Evolutionary conservation across 2,329 filamentous ascomycete genomes (phyloP).

Genomic region (Xylariaceae sp.): DNA sequence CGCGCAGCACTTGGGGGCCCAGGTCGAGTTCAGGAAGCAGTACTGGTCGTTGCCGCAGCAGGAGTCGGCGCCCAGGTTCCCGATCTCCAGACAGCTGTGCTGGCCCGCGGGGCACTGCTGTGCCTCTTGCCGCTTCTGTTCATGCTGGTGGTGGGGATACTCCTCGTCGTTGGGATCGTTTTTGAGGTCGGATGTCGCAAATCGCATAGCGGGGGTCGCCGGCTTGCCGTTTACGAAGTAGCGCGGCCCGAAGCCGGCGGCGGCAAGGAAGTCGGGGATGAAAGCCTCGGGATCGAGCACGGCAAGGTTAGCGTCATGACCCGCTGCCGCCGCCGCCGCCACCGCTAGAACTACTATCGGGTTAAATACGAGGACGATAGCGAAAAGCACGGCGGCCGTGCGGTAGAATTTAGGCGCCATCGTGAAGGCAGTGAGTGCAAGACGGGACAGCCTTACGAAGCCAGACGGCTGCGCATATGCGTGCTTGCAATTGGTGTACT

Average conservation of each 20-base stretch:
- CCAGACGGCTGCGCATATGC: slow-evolving; percentile 8
- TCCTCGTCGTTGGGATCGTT: not conserved
- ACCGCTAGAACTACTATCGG: not conserved
- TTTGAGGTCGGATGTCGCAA: not conserved
- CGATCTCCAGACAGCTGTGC: slow-evolving; percentile 30
- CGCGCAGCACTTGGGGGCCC: slow-evolving; percentile 27
- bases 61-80: slow-evolving; percentile 1
- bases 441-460: slow-evolving; percentile 6
- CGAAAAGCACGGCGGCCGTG: not conserved
- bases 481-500: not conserved
- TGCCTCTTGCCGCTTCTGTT: slow-evolving; percentile 16
- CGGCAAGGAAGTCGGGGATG: slow-evolving; percentile 3
- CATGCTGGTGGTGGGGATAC: not conserved
- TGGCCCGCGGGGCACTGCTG: slow-evolving; percentile 16
- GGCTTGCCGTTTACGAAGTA: slow-evolving; percentile 22
- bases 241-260: slow-evolving; percentile 29
- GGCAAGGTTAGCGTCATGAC: slow-evolving; percentile 5
- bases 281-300: slow-evolving; percentile 17
- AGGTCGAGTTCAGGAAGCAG: slow-evolving; percentile 26
- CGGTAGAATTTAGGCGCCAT: slow-evolving; percentile 7
- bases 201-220: slow-evolving; percentile 16
- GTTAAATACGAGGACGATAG: slow-evolving; percentile 5
- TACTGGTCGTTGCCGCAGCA: slow-evolving; percentile 33
- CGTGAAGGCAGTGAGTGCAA: slow-evolving; percentile 8
- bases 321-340: no score